Conservation (phyloP, 2,329 filamentous ascomycete species). For the Ceratocystis destructans region DNA sequence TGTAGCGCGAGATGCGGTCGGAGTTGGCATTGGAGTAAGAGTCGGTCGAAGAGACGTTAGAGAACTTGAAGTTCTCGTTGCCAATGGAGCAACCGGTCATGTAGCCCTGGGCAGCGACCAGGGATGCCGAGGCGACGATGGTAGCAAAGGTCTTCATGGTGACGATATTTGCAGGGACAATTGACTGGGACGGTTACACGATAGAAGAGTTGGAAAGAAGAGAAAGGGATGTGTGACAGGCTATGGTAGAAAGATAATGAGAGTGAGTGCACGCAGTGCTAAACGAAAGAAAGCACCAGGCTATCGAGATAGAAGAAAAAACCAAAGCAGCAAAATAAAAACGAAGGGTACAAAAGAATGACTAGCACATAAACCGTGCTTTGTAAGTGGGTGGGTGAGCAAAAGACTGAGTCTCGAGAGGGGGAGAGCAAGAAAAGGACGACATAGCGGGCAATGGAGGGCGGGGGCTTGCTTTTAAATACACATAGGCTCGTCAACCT, state of each 20-base stretch:
- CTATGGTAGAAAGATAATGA: not conserved
- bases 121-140: conserved; percentile 24
- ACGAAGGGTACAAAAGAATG: conserved; percentile 15
- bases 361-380: conserved; percentile 14
- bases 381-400: conserved; percentile 10
- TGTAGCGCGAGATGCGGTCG: conserved; percentile 41
- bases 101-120: conserved; percentile 37
- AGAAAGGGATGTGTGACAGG: not conserved
- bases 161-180: not conserved
- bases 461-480: not conserved
- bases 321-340: conserved; percentile 2
- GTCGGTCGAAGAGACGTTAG: conserved; percentile 30
- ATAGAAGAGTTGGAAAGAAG: not conserved
- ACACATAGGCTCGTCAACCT: not conserved
- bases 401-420: conserved; percentile 7
- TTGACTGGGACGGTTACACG: not conserved
- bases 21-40: conserved; percentile 33
- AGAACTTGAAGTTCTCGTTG: conserved; percentile 26
- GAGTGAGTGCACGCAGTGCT: conserved; percentile 18
- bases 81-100: conserved; percentile 34
- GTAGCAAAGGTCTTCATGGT: conserved; percentile 17
- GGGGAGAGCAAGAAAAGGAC: conserved; percentile 5
- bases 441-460: not conserved
- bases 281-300: conserved; percentile 18
- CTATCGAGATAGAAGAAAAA: conserved; percentile 4